Base-by-base conservation (phyloP, 139 green algal species). In the Gonium pectorale region DNA sequence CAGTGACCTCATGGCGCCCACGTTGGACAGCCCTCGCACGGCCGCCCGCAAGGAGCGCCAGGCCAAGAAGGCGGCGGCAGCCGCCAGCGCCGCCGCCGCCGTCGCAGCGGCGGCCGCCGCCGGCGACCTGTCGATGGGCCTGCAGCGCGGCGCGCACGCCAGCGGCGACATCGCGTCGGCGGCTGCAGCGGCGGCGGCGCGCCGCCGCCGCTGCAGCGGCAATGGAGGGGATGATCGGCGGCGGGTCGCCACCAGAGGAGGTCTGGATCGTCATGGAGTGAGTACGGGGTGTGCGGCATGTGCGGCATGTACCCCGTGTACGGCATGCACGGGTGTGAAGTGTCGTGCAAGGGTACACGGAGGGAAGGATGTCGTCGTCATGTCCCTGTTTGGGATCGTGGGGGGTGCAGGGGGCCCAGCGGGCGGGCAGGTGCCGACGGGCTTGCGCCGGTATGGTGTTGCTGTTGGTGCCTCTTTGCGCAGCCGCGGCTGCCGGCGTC, bases 181-280 rank as follows among this genome's bases (percentile, higher is more conserved):
- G 72, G 72, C 27, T 13, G 38, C 35, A 24, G 29, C 31, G 62
- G 7, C n/a, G 62, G 62, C n/a, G 51, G 51, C 51, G 49, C n/a
- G 51, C 33, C 51, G 49, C 15, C 26, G 19, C 21, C 51, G 29
- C 33, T 8, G 49, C n/a, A n/a, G n/a, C n/a, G n/a, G n/a, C n/a
- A n/a, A n/a, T n/a, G n/a, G n/a, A n/a, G n/a, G n/a, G n/a, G n/a
- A n/a, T n/a, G n/a, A n/a, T n/a, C 26, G 73, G 19, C 19, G 72
- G 17, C 8, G 51, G 21, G 5, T 9, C 44, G 51, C 72, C 22
- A 26, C 73, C 73, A 3, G 73, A 81, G 38, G 73, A 81, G 56
- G 41, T 81, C 26, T 81, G 73, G 73, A 69, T 81, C 8, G 54
- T 81, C 21, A 81, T 81, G 73, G 73, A 81, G 73, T 80, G 72